Conservation (phyloP, 2,329 filamentous ascomycete genomes). For the Parafenestella ontariensis region DNA sequence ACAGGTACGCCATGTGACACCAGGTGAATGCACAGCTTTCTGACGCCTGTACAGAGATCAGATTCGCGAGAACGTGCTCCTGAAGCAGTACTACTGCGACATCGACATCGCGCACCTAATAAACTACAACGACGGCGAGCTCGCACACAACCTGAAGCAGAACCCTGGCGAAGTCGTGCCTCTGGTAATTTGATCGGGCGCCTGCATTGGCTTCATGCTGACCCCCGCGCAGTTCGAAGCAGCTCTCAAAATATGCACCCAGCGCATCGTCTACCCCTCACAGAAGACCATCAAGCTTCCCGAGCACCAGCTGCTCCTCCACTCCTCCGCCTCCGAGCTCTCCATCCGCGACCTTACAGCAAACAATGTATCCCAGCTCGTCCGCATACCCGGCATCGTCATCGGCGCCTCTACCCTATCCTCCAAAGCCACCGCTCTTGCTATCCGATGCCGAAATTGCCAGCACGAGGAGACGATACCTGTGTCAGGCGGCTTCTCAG, state of each 20-base stretch:
- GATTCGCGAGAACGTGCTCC: slow-evolving; percentile 89
- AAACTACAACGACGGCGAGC: slow-evolving; percentile 88
- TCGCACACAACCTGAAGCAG: slow-evolving; percentile 86
- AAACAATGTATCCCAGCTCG: slow-evolving; percentile 89
- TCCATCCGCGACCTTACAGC: slow-evolving; percentile 95
- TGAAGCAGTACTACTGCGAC: slow-evolving; percentile 95
- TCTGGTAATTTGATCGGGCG: slow-evolving; percentile 64
- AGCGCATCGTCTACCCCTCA: slow-evolving; percentile 88
- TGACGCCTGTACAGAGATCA: slow-evolving; percentile 73
- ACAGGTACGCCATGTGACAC: slow-evolving; percentile 63
- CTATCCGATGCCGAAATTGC: slow-evolving; percentile 89
- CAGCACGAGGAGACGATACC: slow-evolving; percentile 72
- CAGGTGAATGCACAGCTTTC: slow-evolving; percentile 18
- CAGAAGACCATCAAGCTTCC: slow-evolving; percentile 73
- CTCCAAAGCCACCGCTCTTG: slow-evolving; percentile 87
- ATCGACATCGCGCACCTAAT: slow-evolving; percentile 95
- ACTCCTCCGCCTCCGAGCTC: slow-evolving; percentile 88
- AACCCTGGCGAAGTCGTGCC: slow-evolving; percentile 94
- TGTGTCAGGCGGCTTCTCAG: slow-evolving; percentile 85
- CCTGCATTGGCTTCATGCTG: slow-evolving; percentile 9
- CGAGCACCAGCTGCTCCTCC: slow-evolving; percentile 91
- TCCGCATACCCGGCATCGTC: slow-evolving; percentile 95
- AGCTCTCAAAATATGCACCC: slow-evolving; percentile 88
- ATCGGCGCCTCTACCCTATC: slow-evolving; percentile 97
- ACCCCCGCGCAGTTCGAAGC: slow-evolving; percentile 76